Conservation (phyloP, 2,329 filamentous ascomycete species). For the Dactylonectria estremocensis region DNA sequence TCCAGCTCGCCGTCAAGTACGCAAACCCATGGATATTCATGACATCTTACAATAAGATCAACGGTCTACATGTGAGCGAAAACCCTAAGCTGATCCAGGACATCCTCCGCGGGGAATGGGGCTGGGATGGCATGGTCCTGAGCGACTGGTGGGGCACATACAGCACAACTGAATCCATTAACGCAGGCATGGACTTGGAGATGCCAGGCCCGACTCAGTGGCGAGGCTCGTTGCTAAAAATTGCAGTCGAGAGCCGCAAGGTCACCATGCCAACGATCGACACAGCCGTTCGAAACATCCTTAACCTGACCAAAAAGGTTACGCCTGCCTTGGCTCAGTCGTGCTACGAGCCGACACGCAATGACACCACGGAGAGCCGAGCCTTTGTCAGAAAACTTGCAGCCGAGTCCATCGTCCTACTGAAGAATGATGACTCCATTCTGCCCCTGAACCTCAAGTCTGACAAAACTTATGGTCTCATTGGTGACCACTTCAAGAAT, state of each 20-base stretch:
- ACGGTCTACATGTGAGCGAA: constrained; percentile 53
- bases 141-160: constrained; percentile 54
- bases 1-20: constrained; percentile 54
- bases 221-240: constrained; percentile 37
- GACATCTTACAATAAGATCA: constrained; percentile 52
- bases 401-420: constrained; percentile 7
- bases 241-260: constrained; percentile 38
- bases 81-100: constrained; percentile 31
- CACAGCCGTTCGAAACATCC: constrained; percentile 42
- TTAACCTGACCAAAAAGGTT: constrained; percentile 14
- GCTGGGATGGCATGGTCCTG: constrained; percentile 49
- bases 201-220: constrained; percentile 52
- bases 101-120: constrained; percentile 58
- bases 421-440: background rate
- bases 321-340: background rate
- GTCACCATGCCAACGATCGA: constrained; percentile 38
- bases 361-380: background rate
- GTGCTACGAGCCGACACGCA: background rate
- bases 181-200: constrained; percentile 48
- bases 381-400: background rate
- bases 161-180: constrained; percentile 46
- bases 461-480: background rate
- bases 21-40: constrained; percentile 54
- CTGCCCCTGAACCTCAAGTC: background rate
- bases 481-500: background rate